Percentiles rank a stretch among this genome's conserved stretches.
These are phyloP conservation scores for Dothideomycetes sp. DNA, from an alignment of 2,329 filamentous ascomycete genomes.

Conservation along the genomic window DNA sequence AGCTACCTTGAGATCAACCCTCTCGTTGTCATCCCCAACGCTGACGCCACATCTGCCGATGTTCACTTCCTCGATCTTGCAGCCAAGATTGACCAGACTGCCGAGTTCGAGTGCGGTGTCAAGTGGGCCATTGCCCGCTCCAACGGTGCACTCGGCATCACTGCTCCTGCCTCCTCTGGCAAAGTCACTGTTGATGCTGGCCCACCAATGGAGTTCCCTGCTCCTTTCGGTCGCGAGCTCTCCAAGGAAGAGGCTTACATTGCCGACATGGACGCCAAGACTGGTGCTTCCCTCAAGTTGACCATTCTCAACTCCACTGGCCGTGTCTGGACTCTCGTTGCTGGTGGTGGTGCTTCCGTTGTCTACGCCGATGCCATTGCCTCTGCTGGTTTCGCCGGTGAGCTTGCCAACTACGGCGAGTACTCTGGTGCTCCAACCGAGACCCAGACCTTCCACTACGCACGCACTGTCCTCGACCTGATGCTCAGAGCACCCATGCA, in stretches of 20 bases:
- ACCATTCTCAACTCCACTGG: constrained; percentile 87
- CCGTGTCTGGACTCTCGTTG: constrained; percentile 95
- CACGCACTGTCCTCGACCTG: constrained; percentile 88
- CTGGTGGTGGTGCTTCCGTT: constrained; percentile 97
- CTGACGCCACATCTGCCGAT: constrained; percentile 77
- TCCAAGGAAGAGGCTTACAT: constrained; percentile 99
- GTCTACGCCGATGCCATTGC: constrained; percentile 99
- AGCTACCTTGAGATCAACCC: constrained; percentile 98
- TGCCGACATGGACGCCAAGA: constrained; percentile 97
- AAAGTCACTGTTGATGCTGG: constrained; percentile 93
- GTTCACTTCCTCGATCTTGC: constrained; percentile 98
- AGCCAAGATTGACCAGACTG: constrained; percentile 97
- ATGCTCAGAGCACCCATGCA: constrained; percentile 84
- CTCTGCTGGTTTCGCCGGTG: constrained; percentile 84
- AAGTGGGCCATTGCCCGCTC: constrained; percentile 98
- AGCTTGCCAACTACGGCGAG: constrained; percentile 98
- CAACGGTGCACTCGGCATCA: constrained; percentile 75
- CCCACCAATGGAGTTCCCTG: constrained; percentile 97
- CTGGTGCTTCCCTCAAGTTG: constrained; percentile 95
- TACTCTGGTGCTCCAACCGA: constrained; percentile 98
- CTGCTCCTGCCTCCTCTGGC: constrained; percentile 45
- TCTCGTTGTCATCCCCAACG: constrained; percentile 93
- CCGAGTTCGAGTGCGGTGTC: constrained; percentile 96
- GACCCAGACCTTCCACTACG: constrained; percentile 99
- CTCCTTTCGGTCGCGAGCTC: constrained; percentile 95